Evolutionary conservation across 495 filamentous ascomycete genomes (phyloP), one percentile per base, ranked within the genome.

Genomic region (Trichocladium uniseriatum): DNA sequence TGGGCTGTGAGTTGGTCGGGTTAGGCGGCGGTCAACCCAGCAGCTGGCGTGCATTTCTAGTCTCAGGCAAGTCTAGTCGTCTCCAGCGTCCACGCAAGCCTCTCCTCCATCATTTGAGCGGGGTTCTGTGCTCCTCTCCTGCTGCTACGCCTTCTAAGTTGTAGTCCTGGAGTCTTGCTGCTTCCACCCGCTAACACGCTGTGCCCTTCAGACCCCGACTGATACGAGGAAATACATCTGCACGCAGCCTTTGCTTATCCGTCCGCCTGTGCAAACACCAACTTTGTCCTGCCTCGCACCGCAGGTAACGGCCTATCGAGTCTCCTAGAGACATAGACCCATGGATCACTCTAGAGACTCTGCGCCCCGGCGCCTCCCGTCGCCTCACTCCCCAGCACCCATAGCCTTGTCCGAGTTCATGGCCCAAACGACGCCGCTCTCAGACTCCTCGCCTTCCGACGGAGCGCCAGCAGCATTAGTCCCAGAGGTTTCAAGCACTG

Each of bases 401-500:
- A 15, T 61, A 21, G 59, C 59, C 2, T 51, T 61, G 10, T 61
- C 59, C 7, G 59, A 61, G 16, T 58, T 57, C 42, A 36, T 61
- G 16, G 50, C 50, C 16, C 59, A 51, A n/a, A 36, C 46, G 9
- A 47, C 53, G 6, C 57, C 54, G 5, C 49, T 32, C 15, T 44
- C 56, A 13, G 41, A 37, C n/a, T n/a, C n/a, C n/a, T n/a, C n/a
- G n/a, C 20, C 45, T n/a, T 57, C 55, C 43, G 56, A 54, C 29
- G 36, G 37, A 29, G 49, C 53, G 27, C 35, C 34, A 29, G 49
- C 53, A 32, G 40, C 34, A 11, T 37, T 11, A 16, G 9, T 8
- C 19, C 21, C 22, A 11, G 31, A 43, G 1, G 7, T 13, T n/a
- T 6, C 31, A 9, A 16, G 5, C 19, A 27, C 9, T 6, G n/a